These are phyloP conservation scores for Udeniomyces megalosporus DNA, from an alignment of 768 basidiomycete genomes.

Conservation along the genomic window DNA sequence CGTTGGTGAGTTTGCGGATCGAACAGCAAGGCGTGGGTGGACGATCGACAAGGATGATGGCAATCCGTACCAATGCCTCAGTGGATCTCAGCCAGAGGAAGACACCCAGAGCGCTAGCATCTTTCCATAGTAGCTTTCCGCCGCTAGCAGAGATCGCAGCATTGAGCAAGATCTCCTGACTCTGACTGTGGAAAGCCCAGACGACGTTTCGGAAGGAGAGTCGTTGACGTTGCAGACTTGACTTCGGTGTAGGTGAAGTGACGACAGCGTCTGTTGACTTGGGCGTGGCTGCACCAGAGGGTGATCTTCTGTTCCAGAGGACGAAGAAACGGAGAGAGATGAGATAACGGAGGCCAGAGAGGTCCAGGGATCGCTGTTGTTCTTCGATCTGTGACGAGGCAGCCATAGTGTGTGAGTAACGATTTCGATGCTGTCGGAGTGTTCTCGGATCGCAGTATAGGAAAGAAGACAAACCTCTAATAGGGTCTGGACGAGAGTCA, in stretches of 20 bases:
- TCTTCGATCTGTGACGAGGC: slow-evolving; percentile 52
- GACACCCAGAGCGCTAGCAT: slow-evolving; percentile 71
- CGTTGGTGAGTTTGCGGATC: slow-evolving; percentile 8
- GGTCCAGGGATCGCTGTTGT: slow-evolving; percentile 74
- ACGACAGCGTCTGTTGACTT: no score
- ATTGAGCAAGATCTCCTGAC: slow-evolving; percentile 63
- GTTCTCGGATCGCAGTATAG: no score
- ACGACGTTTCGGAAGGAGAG: slow-evolving; percentile 60
- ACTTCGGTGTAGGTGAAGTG: neutral
- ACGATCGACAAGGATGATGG: neutral
- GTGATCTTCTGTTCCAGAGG: slow-evolving; percentile 42
- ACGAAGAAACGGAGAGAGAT: slow-evolving; percentile 84
- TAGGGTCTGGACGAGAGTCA: slow-evolving; percentile 71
- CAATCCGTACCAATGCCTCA: slow-evolving; percentile 54
- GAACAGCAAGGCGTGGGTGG: neutral
- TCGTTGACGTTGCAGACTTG: slow-evolving; percentile 10
- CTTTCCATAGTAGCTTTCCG: slow-evolving; percentile 76
- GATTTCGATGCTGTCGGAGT: no score
- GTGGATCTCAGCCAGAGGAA: slow-evolving; percentile 71
- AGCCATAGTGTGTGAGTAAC: neutral
- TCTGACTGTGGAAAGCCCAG: slow-evolving; percentile 94
- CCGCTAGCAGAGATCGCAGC: slow-evolving; percentile 56
- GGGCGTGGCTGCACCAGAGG: slow-evolving; percentile 29
- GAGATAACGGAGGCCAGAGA: slow-evolving; percentile 82
- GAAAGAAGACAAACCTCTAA: slow-evolving; percentile 45